phyloP scores from a whole-genome alignment of 2,329 filamentous ascomycete genomes.

The Ophiostoma sp. region DNA sequence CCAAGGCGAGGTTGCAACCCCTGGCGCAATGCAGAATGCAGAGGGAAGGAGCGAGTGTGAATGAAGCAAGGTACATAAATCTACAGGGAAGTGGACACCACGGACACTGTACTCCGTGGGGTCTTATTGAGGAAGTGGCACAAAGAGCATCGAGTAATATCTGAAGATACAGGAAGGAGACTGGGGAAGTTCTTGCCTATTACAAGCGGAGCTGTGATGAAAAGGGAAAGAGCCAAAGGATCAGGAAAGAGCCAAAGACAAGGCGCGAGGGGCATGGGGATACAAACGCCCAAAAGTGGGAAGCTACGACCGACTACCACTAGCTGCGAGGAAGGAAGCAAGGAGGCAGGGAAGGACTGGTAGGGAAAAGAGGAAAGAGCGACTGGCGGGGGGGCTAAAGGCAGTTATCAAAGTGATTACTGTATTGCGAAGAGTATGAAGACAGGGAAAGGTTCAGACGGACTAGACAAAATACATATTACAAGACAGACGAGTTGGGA shows the following conservation, averaged over 20 bases:
- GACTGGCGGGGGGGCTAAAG: background rate
- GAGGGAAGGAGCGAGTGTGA: constrained; percentile 14
- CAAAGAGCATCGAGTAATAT: background rate
- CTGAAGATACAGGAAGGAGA: background rate
- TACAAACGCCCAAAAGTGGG: constrained; percentile 13
- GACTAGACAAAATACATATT: constrained; percentile 1
- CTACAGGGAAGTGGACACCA: constrained; percentile 9
- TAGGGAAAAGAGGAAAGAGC: background rate
- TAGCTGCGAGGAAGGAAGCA: constrained; percentile 16
- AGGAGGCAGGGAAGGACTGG: background rate
- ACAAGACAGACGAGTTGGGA: constrained; percentile 4
- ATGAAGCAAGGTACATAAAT: background rate
- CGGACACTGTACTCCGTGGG: constrained; percentile 9
- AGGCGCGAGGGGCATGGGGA: constrained; percentile 8
- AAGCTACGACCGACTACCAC: constrained; percentile 15
- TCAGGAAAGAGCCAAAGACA: background rate
- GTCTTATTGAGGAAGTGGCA: background rate
- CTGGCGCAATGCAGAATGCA: background rate
- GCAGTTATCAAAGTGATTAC: too few species aligned
- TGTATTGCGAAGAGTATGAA: background rate
- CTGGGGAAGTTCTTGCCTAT: background rate
- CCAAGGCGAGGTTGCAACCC: background rate
- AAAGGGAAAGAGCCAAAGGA: constrained; percentile 7
- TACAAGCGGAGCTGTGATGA: background rate
- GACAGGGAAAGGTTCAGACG: background rate